Evolutionary conservation across 2,329 filamentous ascomycete genomes (phyloP).

Genomic region (Fonsecaea nubica): DNA sequence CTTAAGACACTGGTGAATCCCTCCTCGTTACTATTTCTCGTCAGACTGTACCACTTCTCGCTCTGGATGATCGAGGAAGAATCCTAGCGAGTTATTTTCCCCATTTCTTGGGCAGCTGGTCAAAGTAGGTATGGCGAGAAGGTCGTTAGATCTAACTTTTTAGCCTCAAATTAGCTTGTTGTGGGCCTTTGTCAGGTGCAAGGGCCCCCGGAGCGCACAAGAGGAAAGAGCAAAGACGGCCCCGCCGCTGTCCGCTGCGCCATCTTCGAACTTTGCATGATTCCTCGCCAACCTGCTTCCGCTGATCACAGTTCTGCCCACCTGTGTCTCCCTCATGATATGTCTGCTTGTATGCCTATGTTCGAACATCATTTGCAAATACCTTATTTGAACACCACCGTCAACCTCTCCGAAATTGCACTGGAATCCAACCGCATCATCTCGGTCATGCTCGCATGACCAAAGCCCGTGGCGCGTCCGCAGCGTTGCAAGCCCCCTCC

Average conservation of each 20-base stretch:
- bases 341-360: neutral
- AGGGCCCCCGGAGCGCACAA: neutral
- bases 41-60: too few relatives aligned
- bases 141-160: too few relatives aligned
- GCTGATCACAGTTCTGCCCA: neutral
- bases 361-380: neutral
- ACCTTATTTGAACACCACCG: neutral
- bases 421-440: neutral
- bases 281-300: neutral
- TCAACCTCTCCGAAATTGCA: neutral
- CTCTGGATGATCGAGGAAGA: too few relatives aligned
- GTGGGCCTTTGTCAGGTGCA: too few relatives aligned
- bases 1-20: too few relatives aligned
- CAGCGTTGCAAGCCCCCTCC: conserved; percentile 26
- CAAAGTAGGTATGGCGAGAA: too few relatives aligned
- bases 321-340: too few relatives aligned
- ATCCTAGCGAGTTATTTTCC: too few relatives aligned
- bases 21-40: too few relatives aligned
- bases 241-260: neutral
- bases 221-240: neutral
- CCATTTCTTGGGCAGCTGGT: too few relatives aligned
- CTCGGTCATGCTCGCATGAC: conserved; percentile 21
- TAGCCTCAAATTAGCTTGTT: too few relatives aligned
- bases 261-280: neutral
- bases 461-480: conserved; percentile 17